A percentile compares a stretch with the other conserved stretches of the same genome.
phyloP scores from a whole-genome alignment of 495 filamentous ascomycete species.

The Lophiotrema nucula region DNA sequence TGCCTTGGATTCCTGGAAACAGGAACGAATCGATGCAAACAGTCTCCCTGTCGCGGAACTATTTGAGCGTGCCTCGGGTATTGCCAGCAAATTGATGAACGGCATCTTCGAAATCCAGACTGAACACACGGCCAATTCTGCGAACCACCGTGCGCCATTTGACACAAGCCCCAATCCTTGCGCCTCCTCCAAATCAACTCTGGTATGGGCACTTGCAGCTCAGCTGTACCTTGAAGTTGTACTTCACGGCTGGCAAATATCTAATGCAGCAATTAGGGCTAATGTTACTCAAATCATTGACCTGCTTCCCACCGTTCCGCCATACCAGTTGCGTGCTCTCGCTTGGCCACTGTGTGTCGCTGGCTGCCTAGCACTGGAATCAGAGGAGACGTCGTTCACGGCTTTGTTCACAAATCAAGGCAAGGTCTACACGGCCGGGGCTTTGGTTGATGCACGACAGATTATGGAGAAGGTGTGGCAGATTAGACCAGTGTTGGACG shows the following conservation, averaged over 20 bases:
- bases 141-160: not conserved
- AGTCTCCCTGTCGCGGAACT: conserved; percentile 7
- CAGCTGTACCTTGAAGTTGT: conserved; percentile 5
- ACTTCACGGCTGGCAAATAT: conserved; percentile 9
- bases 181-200: not conserved
- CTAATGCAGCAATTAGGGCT: not conserved
- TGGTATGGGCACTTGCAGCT: conserved; percentile 10
- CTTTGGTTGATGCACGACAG: not conserved
- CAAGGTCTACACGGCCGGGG: conserved; percentile 2
- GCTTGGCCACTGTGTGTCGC: conserved; percentile 10
- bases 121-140: not conserved
- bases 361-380: conserved; percentile 8
- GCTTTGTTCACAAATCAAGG: not conserved
- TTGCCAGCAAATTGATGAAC: not conserved
- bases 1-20: conserved; percentile 5
- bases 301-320: not conserved
- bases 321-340: conserved; percentile 7
- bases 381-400: not conserved
- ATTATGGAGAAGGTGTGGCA: conserved; percentile 6
- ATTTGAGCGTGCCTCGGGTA: not conserved
- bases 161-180: not conserved
- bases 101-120: not conserved
- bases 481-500: not conserved
- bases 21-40: not conserved
- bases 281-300: not conserved